phyloP scores from a whole-genome alignment of 192 early-diverging fungal species.

The Chytriomyces hyalinus region DNA sequence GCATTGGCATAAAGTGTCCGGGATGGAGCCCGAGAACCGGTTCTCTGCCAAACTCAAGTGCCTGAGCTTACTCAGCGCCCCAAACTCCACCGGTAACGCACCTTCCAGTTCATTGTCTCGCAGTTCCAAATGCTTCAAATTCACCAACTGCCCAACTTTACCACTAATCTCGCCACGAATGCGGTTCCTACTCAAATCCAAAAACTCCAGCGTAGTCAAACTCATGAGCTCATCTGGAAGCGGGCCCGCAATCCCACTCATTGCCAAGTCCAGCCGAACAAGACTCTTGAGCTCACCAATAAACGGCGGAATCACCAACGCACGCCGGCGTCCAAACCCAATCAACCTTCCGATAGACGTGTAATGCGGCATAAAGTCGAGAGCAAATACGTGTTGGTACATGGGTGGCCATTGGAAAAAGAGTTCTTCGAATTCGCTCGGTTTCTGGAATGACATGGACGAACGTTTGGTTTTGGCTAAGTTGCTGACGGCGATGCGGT shows the following conservation, averaged over 20 bases:
- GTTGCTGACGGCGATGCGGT: no score
- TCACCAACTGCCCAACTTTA: not conserved
- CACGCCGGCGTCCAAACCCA: not conserved
- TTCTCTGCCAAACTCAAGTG: not conserved
- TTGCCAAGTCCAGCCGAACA: slow-evolving; percentile 16
- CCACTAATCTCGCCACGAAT: not conserved
- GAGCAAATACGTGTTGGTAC: slow-evolving; percentile 18
- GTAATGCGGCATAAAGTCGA: not conserved
- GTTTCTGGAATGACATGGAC: not conserved
- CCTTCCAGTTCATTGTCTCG: not conserved
- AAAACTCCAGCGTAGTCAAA: not conserved
- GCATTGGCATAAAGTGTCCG: not conserved
- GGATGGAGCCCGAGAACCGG: slow-evolving; percentile 10
- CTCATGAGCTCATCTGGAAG: not conserved
- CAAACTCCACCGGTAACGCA: not conserved
- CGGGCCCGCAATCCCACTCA: slow-evolving; percentile 18
- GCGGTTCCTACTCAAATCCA: not conserved
- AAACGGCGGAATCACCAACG: slow-evolving; percentile 5
- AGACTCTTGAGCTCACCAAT: slow-evolving; percentile 1
- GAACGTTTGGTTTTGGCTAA: no score
- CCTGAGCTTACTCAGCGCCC: not conserved
- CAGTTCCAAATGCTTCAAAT: slow-evolving; percentile 3
- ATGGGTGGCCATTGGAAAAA: slow-evolving; percentile 19
- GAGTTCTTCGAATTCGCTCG: slow-evolving; percentile 23
- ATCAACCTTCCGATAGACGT: slow-evolving; percentile 14